Evolutionary conservation across 2,329 filamentous ascomycete genomes (phyloP), one percentile per base, ranked within the genome.

Genomic region (Verticillium albo-atrum): DNA sequence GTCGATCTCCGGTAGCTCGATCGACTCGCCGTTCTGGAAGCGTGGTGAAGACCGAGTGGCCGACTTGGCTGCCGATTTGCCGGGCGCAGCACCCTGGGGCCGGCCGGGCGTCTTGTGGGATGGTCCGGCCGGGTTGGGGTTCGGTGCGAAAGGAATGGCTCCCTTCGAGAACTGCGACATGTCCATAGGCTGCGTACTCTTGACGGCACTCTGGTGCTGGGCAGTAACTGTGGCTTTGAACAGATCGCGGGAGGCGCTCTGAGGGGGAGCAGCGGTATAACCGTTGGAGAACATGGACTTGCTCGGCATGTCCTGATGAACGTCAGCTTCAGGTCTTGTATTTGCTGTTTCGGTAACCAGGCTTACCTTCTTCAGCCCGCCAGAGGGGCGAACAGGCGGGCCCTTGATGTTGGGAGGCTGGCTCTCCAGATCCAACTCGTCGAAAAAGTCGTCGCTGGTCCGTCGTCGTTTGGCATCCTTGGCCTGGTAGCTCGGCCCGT

Each of bases 1-100:
- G 64, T 92, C 87, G 66, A 99, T 98, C 66, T 99, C 95, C 0
- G 95, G 94, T 3, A 99, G 85, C 65, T 95, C 89, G 68, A 99
- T 97, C 56, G 84, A 85, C 61, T 99, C 95, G 62, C 93, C 92
- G 66, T 92, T 94, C 62, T 89, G 90, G 75, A 96, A 96, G 57
- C 91, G 86, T 1, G 92, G 92, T 1, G 92, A 96, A 30, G 90
- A 89, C 64, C 86, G 83, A 20, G 83, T 75, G 2, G 75, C 79
- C n/a, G 82, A 81, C 56, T 60, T 62, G 60, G 79, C 79, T 3
- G 77, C 78, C 1, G 86, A 85, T 68, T 88, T 88, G 60, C 76
- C 70, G 53, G 74, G 73, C 42, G 70, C 72, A 52, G 72, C 72
- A 27, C 75, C 79, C 23, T 70, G 74, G 26, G 83, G 80, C 20